These are phyloP conservation scores for Mucor racemosus DNA, from an alignment of 371 early-diverging fungal species.

Conservation along the genomic window DNA sequence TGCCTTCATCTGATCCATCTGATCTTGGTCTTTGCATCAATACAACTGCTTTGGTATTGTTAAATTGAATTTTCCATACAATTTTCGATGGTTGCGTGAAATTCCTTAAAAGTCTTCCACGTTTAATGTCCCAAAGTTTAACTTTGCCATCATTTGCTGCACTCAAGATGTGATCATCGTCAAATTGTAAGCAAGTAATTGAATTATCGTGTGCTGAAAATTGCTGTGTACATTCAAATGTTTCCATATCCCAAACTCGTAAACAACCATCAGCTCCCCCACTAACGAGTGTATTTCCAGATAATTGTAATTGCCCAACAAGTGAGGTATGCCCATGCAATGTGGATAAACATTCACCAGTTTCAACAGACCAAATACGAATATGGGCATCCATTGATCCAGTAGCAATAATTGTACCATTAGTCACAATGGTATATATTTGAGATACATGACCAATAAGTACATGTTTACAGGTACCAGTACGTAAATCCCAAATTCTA, in stretches of 20 bases:
- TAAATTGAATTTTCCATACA: constrained; percentile 70
- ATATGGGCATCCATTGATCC: constrained; percentile 80
- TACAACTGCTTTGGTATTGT: constrained; percentile 65
- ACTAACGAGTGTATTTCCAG: constrained; percentile 72
- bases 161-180: constrained; percentile 77
- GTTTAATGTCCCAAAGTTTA: constrained; percentile 83
- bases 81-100: constrained; percentile 65
- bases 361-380: constrained; percentile 70
- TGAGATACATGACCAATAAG: constrained; percentile 71
- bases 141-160: constrained; percentile 88
- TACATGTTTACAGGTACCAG: constrained; percentile 69
- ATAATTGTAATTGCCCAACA: constrained; percentile 84
- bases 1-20: constrained; percentile 31
- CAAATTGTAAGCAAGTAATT: constrained; percentile 87
- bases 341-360: constrained; percentile 60
- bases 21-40: constrained; percentile 55
- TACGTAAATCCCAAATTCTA: constrained; percentile 83
- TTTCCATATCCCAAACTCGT: constrained; percentile 85
- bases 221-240: constrained; percentile 65
- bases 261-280: constrained; percentile 88
- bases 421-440: constrained; percentile 71
- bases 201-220: constrained; percentile 83
- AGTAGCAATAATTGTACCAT: constrained; percentile 68
- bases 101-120: constrained; percentile 72
- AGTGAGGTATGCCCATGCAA: constrained; percentile 84